Conservation (phyloP, 306 rosid species). For the Casuarina glauca region DNA sequence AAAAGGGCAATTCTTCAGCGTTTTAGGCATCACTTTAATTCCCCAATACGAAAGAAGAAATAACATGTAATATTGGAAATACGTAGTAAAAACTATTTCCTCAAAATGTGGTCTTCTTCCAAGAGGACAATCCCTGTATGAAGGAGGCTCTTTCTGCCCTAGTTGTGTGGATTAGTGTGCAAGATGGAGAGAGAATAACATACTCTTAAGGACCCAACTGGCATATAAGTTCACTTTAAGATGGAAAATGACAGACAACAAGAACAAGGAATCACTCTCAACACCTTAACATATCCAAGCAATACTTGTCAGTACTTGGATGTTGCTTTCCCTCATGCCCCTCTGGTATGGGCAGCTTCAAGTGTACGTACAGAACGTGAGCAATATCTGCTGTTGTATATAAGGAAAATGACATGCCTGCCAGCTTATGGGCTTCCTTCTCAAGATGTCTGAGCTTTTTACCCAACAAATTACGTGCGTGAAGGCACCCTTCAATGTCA, state of each 20-base stretch:
- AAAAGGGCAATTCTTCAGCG: not conserved
- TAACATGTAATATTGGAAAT: not conserved
- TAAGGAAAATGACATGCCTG: constrained; percentile 83
- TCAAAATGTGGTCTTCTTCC: not conserved
- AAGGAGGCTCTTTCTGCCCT: not conserved
- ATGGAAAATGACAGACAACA: constrained; percentile 20
- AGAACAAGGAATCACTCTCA: constrained; percentile 21
- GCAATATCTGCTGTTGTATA: constrained; percentile 88
- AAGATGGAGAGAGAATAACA: constrained; percentile 8
- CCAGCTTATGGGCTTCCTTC: constrained; percentile 84
- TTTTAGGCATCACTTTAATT: not conserved
- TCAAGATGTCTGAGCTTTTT: constrained; percentile 76
- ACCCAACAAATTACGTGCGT: constrained; percentile 76
- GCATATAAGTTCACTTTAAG: constrained; percentile 6
- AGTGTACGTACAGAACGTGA: constrained; percentile 68
- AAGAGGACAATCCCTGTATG: not conserved
- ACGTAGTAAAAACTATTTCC: not conserved
- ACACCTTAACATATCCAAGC: constrained; percentile 87
- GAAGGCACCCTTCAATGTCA: constrained; percentile 86
- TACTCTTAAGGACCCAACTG: constrained; percentile 12
- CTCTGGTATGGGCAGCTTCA: constrained; percentile 80
- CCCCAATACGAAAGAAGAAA: not conserved
- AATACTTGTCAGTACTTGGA: constrained; percentile 90
- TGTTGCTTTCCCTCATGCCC: constrained; percentile 77
- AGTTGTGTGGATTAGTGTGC: not conserved